phyloP scores from a whole-genome alignment of 1,284 basidiomycete genomes.

The Schizophyllum amplum region DNA sequence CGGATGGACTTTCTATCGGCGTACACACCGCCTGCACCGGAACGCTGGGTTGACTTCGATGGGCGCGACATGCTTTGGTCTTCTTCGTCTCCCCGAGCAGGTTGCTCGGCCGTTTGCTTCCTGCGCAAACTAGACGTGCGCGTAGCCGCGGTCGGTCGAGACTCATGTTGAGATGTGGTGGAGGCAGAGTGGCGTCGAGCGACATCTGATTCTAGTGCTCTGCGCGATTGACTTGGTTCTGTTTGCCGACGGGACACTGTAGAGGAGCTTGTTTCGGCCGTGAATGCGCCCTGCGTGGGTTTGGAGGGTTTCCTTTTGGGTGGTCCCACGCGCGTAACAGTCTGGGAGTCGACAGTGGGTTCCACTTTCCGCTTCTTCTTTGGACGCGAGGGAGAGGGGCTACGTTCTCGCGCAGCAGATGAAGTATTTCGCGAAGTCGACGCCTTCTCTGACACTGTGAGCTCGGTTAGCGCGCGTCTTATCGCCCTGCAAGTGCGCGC shows the following conservation, averaged over 20 bases:
- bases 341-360: not conserved
- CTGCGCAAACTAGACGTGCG: not conserved
- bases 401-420: not conserved
- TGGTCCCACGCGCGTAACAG: not conserved
- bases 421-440: not conserved
- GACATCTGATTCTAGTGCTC: not conserved
- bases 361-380: not conserved
- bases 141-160: not conserved
- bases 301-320: not conserved
- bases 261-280: not conserved
- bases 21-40: no score
- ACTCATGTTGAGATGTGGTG: not conserved
- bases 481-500: not conserved
- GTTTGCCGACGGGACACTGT: not conserved
- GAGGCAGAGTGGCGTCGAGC: not conserved
- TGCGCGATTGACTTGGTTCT: not conserved
- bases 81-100: no score
- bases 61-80: no score
- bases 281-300: not conserved
- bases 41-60: no score
- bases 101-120: not conserved
- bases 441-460: not conserved
- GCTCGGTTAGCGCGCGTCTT: not conserved
- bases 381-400: not conserved
- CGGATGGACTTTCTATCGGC: no score